Percentiles rank a stretch among this genome's conserved stretches.
Conservation (phyloP, 352 stramenopile species). For the Globisporangium nagaii region DNA sequence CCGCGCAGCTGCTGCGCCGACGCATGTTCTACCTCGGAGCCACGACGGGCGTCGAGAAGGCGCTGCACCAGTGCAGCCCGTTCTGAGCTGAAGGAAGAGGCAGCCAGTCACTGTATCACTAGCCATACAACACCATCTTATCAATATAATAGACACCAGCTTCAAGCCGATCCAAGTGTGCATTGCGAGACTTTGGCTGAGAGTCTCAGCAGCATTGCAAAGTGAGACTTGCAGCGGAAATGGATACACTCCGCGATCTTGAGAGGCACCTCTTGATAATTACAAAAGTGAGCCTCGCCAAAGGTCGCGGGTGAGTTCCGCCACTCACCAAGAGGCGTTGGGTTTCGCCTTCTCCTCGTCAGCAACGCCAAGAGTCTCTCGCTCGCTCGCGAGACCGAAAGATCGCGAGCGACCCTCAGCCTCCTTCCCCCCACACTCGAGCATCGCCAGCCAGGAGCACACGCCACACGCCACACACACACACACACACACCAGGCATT, state of each 20-base stretch:
- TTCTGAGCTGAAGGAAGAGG: background rate
- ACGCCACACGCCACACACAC: background rate
- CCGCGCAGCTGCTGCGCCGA: slow-evolving; percentile 9
- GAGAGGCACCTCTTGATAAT: too few relatives aligned
- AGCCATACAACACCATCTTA: too few relatives aligned
- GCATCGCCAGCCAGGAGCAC: background rate
- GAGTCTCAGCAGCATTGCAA: too few relatives aligned
- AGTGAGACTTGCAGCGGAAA: too few relatives aligned
- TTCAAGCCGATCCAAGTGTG: too few relatives aligned
- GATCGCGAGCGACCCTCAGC: too few relatives aligned
- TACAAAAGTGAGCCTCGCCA: background rate
- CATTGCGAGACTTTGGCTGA: too few relatives aligned
- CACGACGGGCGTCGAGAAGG: background rate
- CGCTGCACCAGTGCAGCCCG: slow-evolving; percentile 4
- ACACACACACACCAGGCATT: background rate
- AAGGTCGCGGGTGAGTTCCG: background rate
- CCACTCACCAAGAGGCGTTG: background rate
- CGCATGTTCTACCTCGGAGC: slow-evolving; percentile 8
- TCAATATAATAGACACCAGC: too few relatives aligned
- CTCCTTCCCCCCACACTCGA: background rate
- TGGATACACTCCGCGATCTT: too few relatives aligned
- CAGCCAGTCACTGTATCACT: too few relatives aligned
- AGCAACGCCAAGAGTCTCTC: background rate
- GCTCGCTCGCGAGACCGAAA: background rate
- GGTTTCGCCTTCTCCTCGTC: background rate